Conservation (phyloP, 2,329 filamentous ascomycete species). For the Botrytis pseudocinerea region DNA sequence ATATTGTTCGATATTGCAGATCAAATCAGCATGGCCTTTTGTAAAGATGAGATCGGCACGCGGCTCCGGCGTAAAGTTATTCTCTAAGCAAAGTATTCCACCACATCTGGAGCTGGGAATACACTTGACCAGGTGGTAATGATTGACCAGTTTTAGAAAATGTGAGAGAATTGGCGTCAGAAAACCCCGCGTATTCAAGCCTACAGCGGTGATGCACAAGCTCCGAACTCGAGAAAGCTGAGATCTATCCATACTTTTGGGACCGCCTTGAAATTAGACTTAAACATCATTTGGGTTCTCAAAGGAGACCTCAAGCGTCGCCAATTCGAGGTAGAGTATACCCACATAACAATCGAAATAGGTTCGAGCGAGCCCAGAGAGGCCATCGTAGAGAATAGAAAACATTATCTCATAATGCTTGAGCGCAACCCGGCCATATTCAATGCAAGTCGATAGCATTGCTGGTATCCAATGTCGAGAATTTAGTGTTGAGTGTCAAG, state of each 20-base stretch:
- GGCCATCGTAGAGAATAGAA: neutral
- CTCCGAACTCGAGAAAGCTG: neutral
- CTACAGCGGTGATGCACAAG: neutral
- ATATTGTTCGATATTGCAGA: neutral
- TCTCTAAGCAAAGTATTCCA: neutral
- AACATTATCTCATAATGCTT: neutral
- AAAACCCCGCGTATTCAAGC: neutral
- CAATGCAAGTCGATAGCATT: neutral
- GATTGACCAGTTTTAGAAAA: neutral
- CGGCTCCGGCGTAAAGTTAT: neutral
- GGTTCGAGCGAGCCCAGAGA: neutral
- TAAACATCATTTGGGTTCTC: no score
- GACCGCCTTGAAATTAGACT: neutral
- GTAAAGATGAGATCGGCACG: neutral
- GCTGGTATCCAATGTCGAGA: neutral
- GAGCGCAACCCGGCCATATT: neutral
- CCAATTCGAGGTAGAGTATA: neutral
- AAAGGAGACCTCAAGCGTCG: neutral
- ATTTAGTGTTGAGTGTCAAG: neutral
- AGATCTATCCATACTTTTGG: neutral
- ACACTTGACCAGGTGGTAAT: neutral
- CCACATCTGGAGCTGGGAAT: neutral
- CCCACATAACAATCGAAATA: neutral
- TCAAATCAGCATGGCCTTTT: neutral
- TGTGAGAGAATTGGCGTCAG: neutral